These are phyloP conservation scores for Monilinia aucupariae DNA, from an alignment of 2,329 filamentous ascomycete genomes.

Conservation along the genomic window DNA sequence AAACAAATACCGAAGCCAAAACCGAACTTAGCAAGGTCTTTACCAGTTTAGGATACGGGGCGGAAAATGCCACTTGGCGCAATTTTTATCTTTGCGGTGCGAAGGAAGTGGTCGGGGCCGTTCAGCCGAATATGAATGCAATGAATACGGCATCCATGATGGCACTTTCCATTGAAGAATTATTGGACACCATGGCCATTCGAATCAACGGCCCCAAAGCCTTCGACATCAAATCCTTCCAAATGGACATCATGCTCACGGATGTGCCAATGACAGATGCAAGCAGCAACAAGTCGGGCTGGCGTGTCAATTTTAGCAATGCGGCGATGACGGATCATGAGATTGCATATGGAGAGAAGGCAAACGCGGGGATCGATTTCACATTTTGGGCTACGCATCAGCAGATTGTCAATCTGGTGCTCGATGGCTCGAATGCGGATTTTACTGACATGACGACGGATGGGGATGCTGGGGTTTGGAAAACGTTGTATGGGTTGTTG, in stretches of 20 bases:
- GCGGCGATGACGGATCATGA: not conserved
- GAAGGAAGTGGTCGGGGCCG: not conserved
- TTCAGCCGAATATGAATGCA: not conserved
- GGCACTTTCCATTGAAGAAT: not conserved
- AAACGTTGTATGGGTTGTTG: not conserved
- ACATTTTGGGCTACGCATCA: not conserved
- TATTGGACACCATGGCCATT: not conserved
- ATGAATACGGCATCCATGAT: not conserved
- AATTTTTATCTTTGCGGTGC: slow-evolving; percentile 29
- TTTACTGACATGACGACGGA: not conserved
- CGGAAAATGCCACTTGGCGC: no score
- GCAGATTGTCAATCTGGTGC: not conserved
- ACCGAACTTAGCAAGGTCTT: no score
- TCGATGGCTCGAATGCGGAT: not conserved
- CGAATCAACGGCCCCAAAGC: not conserved
- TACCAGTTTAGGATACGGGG: no score
- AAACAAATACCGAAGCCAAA: no score
- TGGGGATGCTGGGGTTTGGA: not conserved
- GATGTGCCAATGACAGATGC: not conserved
- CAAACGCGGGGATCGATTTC: not conserved
- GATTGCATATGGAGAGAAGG: not conserved
- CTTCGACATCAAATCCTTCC: not conserved
- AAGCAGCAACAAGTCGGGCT: not conserved
- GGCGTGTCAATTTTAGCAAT: slow-evolving; percentile 1
- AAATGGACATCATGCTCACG: not conserved